A percentile compares a stretch with the other conserved stretches of the same genome.
These are phyloP conservation scores for Talaromyces sp. DNA, from an alignment of 2,329 filamentous ascomycete genomes.

Conservation along the genomic window DNA sequence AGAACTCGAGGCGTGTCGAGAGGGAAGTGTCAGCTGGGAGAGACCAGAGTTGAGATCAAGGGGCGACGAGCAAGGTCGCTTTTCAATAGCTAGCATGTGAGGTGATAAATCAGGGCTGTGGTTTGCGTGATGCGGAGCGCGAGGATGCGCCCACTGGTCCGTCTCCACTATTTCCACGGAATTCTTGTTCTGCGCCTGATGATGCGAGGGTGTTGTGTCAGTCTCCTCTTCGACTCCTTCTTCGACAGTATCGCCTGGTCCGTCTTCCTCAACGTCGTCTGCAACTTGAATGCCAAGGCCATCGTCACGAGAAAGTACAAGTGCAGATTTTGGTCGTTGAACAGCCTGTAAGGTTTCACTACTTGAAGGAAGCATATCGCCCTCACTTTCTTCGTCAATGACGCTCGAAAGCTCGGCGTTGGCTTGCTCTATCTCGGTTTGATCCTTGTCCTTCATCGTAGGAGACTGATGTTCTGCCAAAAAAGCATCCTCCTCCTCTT, in stretches of 20 bases:
- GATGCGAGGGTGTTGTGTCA: neutral
- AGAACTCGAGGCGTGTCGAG: slow-evolving; percentile 40
- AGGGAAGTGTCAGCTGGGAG: slow-evolving; percentile 42
- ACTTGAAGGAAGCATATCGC: slow-evolving; percentile 19
- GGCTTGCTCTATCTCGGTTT: neutral
- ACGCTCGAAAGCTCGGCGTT: slow-evolving; percentile 9
- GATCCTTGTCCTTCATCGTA: slow-evolving; percentile 6
- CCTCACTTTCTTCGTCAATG: slow-evolving; percentile 13
- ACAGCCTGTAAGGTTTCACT: slow-evolving; percentile 20
- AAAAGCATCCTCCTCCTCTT: slow-evolving; percentile 53
- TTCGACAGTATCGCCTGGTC: slow-evolving; percentile 19
- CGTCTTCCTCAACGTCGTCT: slow-evolving; percentile 17
- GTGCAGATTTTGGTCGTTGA: neutral
- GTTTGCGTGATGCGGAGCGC: slow-evolving; percentile 23
- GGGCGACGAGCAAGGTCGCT: slow-evolving; percentile 44
- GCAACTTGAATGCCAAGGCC: slow-evolving; percentile 34
- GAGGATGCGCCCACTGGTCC: slow-evolving; percentile 30
- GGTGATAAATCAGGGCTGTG: slow-evolving; percentile 40
- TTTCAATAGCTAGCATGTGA: slow-evolving; percentile 38
- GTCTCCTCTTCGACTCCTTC: neutral
- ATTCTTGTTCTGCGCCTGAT: slow-evolving; percentile 24
- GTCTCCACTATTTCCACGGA: slow-evolving; percentile 33
- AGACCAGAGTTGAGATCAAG: slow-evolving; percentile 39
- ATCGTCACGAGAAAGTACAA: slow-evolving; percentile 19
- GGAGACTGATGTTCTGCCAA: slow-evolving; percentile 37